phyloP scores from a whole-genome alignment of 768 basidiomycete species.

The Coprinopsis marcescibilis region DNA sequence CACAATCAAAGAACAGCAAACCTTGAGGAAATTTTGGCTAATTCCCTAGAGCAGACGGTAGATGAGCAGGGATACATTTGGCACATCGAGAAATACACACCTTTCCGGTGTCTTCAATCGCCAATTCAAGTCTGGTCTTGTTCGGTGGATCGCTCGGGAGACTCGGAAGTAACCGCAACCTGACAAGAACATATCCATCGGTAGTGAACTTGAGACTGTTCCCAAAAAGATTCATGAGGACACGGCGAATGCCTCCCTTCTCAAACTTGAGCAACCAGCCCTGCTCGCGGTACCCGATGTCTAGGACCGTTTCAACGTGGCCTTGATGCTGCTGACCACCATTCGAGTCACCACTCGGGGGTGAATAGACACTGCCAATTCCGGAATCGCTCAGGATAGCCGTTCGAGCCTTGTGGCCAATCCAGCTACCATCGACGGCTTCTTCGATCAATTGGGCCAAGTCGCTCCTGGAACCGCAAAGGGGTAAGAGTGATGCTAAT shows the following conservation, averaged over 20 bases:
- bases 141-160: constrained; percentile 46
- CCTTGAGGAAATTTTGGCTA: constrained; percentile 88
- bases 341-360: constrained; percentile 54
- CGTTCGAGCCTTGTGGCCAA: constrained; percentile 81
- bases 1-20: constrained; percentile 20
- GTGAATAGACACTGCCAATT: constrained; percentile 91
- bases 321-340: constrained; percentile 30
- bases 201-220: constrained; percentile 92
- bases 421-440: constrained; percentile 91
- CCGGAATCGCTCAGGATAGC: constrained; percentile 62
- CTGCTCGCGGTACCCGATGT: constrained; percentile 72
- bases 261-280: constrained; percentile 88
- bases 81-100: constrained; percentile 25
- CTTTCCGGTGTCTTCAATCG: constrained; percentile 88
- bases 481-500: constrained; percentile 3
- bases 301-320: constrained; percentile 83
- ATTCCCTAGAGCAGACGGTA: constrained; percentile 53
- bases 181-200: constrained; percentile 82
- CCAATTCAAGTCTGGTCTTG: constrained; percentile 72
- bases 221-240: constrained; percentile 92
- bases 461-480: constrained; percentile 69
- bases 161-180: constrained; percentile 67
- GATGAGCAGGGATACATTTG: neutral
- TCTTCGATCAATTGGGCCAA: constrained; percentile 81
- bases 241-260: constrained; percentile 85